phyloP scores from a whole-genome alignment of 768 basidiomycete species.

The Lactarius vividus region DNA sequence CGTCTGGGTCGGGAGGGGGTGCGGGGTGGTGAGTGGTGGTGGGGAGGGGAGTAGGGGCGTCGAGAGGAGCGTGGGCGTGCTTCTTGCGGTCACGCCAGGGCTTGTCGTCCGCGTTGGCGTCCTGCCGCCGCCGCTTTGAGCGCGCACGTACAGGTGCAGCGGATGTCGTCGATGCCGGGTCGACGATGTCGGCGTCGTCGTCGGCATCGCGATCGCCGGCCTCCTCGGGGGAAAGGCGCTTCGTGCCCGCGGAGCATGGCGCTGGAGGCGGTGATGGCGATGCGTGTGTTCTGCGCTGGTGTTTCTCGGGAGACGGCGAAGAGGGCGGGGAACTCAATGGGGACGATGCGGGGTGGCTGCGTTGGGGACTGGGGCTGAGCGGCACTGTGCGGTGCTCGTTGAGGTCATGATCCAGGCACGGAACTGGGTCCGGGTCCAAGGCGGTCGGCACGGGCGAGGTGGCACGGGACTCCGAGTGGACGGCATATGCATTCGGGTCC shows the following conservation, averaged over 20 bases:
- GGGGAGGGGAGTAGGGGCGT: neutral
- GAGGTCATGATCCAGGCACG: neutral
- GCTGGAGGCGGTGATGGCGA: neutral
- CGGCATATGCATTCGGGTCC: neutral
- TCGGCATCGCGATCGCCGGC: neutral
- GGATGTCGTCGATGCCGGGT: neutral
- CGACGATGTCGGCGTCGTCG: neutral
- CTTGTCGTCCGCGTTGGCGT: conserved; percentile 11
- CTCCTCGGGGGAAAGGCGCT: conserved; percentile 3
- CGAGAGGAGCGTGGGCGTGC: neutral
- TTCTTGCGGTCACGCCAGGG: conserved; percentile 17
- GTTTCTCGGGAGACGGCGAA: conserved; percentile 16
- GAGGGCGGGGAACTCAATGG: conserved; percentile 24
- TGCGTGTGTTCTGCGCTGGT: neutral
- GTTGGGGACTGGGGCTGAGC: neutral
- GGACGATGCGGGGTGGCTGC: conserved; percentile 8
- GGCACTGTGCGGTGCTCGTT: neutral
- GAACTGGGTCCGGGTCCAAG: neutral
- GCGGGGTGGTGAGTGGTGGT: neutral
- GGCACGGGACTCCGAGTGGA: neutral
- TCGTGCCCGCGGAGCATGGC: neutral
- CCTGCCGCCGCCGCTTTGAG: conserved; percentile 17
- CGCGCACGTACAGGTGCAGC: neutral
- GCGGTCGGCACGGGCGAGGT: conserved; percentile 16
- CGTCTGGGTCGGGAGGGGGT: neutral